Percentiles rank a stretch among this genome's conserved stretches.
Evolutionary conservation across 2,329 filamentous ascomycete genomes (phyloP).

Genomic region (Teratosphaeria epicoccoides): DNA sequence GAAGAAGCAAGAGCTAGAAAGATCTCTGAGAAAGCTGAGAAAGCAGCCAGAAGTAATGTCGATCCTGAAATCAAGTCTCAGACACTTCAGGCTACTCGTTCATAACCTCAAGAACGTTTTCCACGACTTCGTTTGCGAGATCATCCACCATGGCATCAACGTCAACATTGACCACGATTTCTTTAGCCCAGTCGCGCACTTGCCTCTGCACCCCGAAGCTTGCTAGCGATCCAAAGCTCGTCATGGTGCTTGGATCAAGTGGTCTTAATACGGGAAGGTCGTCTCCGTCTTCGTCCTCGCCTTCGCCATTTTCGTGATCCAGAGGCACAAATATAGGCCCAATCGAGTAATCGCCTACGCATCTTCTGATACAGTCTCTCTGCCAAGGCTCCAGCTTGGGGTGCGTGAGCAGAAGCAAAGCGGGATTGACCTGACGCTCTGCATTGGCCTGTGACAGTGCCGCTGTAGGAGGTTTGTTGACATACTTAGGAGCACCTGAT

Average conservation of each 20-base stretch:
- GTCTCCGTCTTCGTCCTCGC: constrained; percentile 1
- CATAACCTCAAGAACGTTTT: constrained; percentile 2
- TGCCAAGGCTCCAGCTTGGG: constrained; percentile 5
- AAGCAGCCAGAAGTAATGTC: background rate
- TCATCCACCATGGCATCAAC: background rate
- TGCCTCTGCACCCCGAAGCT: background rate
- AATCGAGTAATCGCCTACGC: constrained; percentile 4
- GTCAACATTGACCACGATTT: constrained; percentile 2
- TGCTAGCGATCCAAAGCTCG: constrained; percentile 2
- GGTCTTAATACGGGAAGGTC: constrained; percentile 2
- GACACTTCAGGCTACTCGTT: background rate
- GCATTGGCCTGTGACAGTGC: background rate
- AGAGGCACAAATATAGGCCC: constrained; percentile 7
- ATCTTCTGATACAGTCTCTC: constrained; percentile 1
- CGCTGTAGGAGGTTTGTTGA: constrained; percentile 1
- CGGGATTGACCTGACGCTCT: background rate
- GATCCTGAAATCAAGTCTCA: background rate
- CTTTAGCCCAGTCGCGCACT: constrained; percentile 1
- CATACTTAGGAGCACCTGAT: background rate
- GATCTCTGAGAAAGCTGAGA: too few species aligned
- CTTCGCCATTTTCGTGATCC: constrained; percentile 1
- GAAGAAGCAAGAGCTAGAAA: too few species aligned
- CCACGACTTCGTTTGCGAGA: constrained; percentile 1
- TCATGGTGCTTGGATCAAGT: constrained; percentile 5
- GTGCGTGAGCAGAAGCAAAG: constrained; percentile 5